Base-by-base conservation (phyloP, 139 green algal species). In the Chlamydomonas incerta region DNA sequence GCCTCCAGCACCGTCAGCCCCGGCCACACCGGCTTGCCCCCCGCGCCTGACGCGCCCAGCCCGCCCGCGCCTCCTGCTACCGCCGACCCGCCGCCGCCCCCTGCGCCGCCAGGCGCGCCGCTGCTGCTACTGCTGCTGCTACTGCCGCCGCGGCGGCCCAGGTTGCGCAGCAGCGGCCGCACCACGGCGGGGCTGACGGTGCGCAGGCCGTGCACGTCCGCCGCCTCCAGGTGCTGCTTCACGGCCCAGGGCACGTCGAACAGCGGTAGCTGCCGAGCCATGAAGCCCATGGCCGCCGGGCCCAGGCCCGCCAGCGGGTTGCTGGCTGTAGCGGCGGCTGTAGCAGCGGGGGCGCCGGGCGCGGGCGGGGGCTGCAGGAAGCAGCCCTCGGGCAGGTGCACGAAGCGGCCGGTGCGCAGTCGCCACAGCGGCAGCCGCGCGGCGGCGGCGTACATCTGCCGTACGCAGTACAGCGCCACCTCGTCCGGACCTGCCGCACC, bases 351-450 rank as follows among this genome's bases (percentile, higher is more conserved):
- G 8, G 41, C 41, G 8, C n/a, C n/a, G n/a, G n/a, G n/a, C n/a
- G n/a, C n/a, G n/a, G 41, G 41, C 41, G 8, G 41, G 33, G 87
- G 74, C 77, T 89, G 85, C 71, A 96, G 84, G 91, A 96, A 96
- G 72, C 87, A 89, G 47, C 92, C 93, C 55, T 96, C 88, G 0
- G 72, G 46, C 28, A 94, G 71, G 63, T 89, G 76, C 26, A 92
- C 92, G 26, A 91, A 65, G 24, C 74, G 74, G 0, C 91, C 93
- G 0, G 74, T 90, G 68, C 90, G 88, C 46, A 96, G 91, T 52
- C 85, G 90, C 91, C 91, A 96, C 46, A 94, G 58, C 33, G 89
- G 87, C 72, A 90, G 71, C 31, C 88, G 60, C 1, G 92, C 79
- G 2, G 86, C 70, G 3, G 41, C 63, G 58, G 68, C 83, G 85